Base-by-base conservation (phyloP, 257 asterid species). In the Solanum ahanhuiri region DNA sequence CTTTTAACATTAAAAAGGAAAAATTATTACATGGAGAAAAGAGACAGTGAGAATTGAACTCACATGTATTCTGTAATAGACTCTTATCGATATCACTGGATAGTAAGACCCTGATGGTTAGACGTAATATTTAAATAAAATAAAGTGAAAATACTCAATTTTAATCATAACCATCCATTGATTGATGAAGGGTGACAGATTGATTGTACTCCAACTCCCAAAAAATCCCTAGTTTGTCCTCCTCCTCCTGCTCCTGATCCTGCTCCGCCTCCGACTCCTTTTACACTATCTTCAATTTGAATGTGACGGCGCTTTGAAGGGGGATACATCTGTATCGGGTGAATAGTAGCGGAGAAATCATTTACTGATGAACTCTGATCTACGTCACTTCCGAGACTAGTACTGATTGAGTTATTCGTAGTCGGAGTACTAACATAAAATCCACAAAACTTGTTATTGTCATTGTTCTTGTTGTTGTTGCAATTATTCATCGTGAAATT, bases 201-300 rank as follows among this genome's bases (percentile, higher is more conserved):
- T 79, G 98, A 71, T 39, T 92, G 98, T 23, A 90, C 90, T 66
- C 99, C 98, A 86, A 96, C 99, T 9, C 99, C 99, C 88, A 96
- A 95, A 90, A 96, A 96, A 88, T 95, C 99, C 92, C 99, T 95
- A 5, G 99, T 96, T 89, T 94, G 94, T 34, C 96, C 97, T 70
- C 91, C 93, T 15, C 87, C 94, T 6, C 71, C 34, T 18, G 3
- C 96, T 57, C 91, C 94, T 11, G 5, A 91, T 8, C 72, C 72
- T 1, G 1, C 96, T 58, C 91, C 94, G 22, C 8, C 35, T 15
- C 90, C 94, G 3, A 2, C 35, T 15, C 94, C 96, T 75, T 89
- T 92, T 4, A 76, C 51, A 28, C 73, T 9, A 18, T 86, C 93
- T 85, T 92, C 92, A 58, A 81, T 89, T 79, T 45, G 48, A 82